Base-by-base conservation (phyloP, 345 rosid species). In the Ceriops zippeliana region DNA sequence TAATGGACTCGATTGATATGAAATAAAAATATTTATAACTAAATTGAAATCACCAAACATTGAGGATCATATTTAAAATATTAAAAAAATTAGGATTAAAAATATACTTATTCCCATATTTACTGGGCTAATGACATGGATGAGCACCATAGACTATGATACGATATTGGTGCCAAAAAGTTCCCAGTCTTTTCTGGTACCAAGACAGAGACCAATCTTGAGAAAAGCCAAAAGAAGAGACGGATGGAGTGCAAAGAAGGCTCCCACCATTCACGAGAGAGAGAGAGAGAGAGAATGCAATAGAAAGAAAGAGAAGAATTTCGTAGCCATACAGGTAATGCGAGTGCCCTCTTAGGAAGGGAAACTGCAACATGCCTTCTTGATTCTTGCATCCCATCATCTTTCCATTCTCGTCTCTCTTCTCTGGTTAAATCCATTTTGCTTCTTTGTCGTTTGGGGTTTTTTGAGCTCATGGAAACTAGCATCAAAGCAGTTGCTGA, bases 131-230 rank as follows among this genome's bases (percentile, higher is more conserved):
- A 72, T 72, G 62, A 69, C 58, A 69, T 28, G 82, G 62, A 19
- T 63, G 68, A 62, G 49, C 27, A 2, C 2, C 2, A 38, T 26
- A n/a, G 13, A 64, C 58, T 57, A 63, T 60, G 57, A 52, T 57
- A 63, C 56, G 57, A 52, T 32, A 57, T 28, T 31, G 21, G 58
- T 9, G 5, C 54, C 75, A 76, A 67, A 79, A 72, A 59, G 71
- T 75, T 76, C 81, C 83, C 30, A 68, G 74, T 0, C 24, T 61
- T 70, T 75, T 70, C 65, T 73, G 74, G 63, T 65, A 17, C 78
- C 71, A 32, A 61, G 89, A 89, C 63, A 82, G 42, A 66, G 85
- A 89, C 91, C 35, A 51, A 70, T 79, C 88, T 69, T 67, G 54
- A 3, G 72, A 68, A 61, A 79, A 76, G 74, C 76, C 87, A 80